Evolutionary conservation across 1,284 basidiomycete species (phyloP), one percentile per base, ranked within the genome.

Genomic region (Sporisorium sorghi): DNA sequence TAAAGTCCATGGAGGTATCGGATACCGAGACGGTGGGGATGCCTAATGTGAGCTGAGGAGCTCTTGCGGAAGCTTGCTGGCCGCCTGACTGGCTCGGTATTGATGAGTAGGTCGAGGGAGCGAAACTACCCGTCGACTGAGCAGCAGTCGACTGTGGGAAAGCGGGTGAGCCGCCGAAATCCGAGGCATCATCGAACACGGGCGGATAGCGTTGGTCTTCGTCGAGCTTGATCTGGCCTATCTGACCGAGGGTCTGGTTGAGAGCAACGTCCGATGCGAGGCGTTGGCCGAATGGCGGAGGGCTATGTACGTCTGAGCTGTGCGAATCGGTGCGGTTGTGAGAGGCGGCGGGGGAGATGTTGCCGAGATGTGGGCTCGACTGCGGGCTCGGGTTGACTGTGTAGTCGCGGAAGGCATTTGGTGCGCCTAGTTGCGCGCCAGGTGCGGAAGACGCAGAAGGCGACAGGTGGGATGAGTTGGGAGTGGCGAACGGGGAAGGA

Each of bases 11-110:
- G n/a, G 59, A 50, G 2, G 59, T 57, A 11, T 67, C 67, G 1
- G 72, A 75, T 15, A 70, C 73, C 9, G 67, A 66, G 14, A 74
- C 62, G 19, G 40, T 62, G 0, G 73, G 73, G 15, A 75, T 75
- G 21, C 73, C 73, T 23, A 75, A 35, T 2, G 59, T 57, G 11
- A 75, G 63, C 37, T 70, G 67, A 15, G 73, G 67, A 6, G 49
- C 40, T n/a, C 44, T 59, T n/a, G 44, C n/a, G 24, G 24, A 37
- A 0, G 48, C 21, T 32, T 54, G 46, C 21, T 24, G 50, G 42
- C 39, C 56, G 14, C 49, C 23, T 5, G 50, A 19, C 33, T 39
- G 51, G n/a, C 32, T 49, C 12, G 59, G 15, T 26, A 47, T 37
- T n/a, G 52, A 59, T 19, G 59, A 4, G 33, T 37, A 58, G 5